These are phyloP conservation scores for Corylus americana DNA, from an alignment of 306 rosid species.

Conservation along the genomic window DNA sequence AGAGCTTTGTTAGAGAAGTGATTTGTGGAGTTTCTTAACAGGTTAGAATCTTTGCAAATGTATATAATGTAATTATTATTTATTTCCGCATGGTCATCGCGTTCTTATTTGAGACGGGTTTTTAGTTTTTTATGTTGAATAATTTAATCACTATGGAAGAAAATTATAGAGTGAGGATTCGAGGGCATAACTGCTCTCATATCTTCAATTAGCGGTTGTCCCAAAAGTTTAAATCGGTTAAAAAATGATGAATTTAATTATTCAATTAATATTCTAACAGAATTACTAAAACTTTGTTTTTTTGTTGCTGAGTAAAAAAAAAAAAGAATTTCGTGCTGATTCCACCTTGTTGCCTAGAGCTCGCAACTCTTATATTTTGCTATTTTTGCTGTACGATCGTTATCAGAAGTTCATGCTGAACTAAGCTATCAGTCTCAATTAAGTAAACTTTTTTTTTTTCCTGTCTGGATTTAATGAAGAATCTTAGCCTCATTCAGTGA, in stretches of 20 bases:
- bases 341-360: background rate
- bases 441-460: background rate
- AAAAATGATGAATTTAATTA: too few species aligned
- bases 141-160: too few species aligned
- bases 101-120: too few species aligned
- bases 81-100: too few species aligned
- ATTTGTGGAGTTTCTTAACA: constrained; percentile 21
- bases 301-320: background rate
- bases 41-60: constrained; percentile 5
- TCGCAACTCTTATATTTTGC: background rate
- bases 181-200: too few species aligned
- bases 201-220: too few species aligned
- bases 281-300: background rate
- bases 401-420: background rate
- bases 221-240: too few species aligned
- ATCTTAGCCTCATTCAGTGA: background rate
- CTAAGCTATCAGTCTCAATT: background rate
- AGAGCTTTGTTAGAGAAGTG: constrained; percentile 26
- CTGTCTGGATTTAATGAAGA: background rate
- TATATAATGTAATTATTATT: background rate
- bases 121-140: too few species aligned
- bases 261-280: too few species aligned
- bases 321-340: background rate
- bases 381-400: background rate
- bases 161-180: too few species aligned